phyloP scores from a whole-genome alignment of 163 green algal species.

The Coccomyxa subellipsoidea region DNA sequence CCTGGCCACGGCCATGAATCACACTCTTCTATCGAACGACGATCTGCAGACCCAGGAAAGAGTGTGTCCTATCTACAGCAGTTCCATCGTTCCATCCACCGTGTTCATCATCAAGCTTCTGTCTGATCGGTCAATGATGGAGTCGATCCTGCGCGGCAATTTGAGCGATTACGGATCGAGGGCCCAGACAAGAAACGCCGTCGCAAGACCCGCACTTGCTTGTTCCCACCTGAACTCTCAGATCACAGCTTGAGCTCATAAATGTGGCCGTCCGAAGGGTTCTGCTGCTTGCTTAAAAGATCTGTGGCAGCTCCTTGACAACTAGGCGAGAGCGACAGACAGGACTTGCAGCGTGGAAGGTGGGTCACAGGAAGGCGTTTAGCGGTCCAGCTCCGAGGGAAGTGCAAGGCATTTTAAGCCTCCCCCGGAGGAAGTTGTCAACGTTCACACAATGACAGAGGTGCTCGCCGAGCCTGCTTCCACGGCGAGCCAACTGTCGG shows the following conservation, averaged over 20 bases:
- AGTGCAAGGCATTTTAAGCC: too few relatives aligned
- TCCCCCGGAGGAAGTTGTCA: too few relatives aligned
- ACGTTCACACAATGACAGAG: neutral
- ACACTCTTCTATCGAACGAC: neutral
- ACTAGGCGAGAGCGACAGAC: neutral
- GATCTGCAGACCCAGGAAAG: neutral
- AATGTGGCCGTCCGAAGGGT: neutral
- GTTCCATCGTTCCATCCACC: too few relatives aligned
- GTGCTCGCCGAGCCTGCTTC: neutral
- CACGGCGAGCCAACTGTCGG: neutral
- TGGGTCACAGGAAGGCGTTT: neutral
- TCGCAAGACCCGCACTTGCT: neutral
- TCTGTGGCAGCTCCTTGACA: neutral
- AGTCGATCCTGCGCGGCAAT: neutral
- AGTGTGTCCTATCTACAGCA: too few relatives aligned
- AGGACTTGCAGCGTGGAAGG: neutral
- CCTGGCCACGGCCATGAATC: neutral
- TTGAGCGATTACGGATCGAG: neutral
- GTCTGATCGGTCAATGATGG: too few relatives aligned
- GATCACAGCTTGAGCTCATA: neutral
- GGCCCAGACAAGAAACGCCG: neutral
- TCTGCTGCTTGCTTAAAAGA: neutral
- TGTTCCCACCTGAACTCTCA: neutral
- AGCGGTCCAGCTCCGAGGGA: too few relatives aligned
- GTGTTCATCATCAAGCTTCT: too few relatives aligned